Percentiles rank a stretch among this genome's conserved stretches.
Evolutionary conservation across 495 filamentous ascomycete genomes (phyloP).

Genomic region (Tuber microsphaerosporum): DNA sequence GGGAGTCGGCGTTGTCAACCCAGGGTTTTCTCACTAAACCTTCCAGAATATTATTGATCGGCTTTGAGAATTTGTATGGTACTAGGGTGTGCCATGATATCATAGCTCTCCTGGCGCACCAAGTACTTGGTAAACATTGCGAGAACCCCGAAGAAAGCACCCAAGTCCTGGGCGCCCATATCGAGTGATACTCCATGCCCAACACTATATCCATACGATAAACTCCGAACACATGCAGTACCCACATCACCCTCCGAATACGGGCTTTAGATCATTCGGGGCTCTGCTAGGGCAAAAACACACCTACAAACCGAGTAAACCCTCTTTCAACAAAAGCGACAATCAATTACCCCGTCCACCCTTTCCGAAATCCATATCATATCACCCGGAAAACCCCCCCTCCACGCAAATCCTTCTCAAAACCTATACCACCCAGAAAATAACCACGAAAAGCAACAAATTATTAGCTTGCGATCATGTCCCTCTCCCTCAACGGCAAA

Average conservation of each 20-base stretch:
- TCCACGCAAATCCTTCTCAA: neutral
- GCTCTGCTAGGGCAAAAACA: neutral
- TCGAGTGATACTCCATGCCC: neutral
- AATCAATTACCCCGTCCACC: neutral
- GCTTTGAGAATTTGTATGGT: neutral
- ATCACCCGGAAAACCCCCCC: neutral
- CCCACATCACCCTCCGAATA: neutral
- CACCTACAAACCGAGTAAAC: neutral
- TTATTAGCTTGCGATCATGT: conserved; percentile 42
- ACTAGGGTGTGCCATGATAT: neutral
- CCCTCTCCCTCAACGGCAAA: conserved; percentile 55
- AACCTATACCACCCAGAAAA: neutral
- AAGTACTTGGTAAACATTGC: neutral
- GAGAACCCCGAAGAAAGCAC: neutral
- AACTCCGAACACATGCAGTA: neutral
- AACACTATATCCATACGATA: neutral
- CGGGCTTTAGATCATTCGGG: neutral
- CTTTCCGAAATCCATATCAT: neutral
- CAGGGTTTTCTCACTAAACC: neutral
- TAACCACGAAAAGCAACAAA: neutral
- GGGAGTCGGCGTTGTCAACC: neutral
- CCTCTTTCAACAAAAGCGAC: neutral
- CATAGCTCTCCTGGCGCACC: neutral
- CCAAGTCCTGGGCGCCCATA: neutral
- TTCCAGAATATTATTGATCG: neutral